phyloP scores from a whole-genome alignment of 2,329 filamentous ascomycete species.

The Diaporthe nobilis region DNA sequence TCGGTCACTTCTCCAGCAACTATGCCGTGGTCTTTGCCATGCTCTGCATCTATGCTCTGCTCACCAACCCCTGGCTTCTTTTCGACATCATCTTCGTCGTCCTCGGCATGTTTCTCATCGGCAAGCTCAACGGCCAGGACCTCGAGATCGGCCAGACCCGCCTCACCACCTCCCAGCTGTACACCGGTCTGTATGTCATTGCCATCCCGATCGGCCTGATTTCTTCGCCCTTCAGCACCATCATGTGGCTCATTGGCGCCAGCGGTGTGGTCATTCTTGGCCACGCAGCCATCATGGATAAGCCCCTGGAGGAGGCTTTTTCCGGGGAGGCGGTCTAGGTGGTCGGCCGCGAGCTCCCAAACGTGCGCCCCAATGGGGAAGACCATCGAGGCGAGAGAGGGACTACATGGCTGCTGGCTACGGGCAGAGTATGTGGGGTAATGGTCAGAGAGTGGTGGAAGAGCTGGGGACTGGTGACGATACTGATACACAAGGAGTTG shows the following conservation, averaged over 20 bases:
- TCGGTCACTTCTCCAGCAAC: slow-evolving; percentile 98
- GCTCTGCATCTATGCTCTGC: slow-evolving; percentile 94
- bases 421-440: slow-evolving; percentile 56
- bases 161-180: slow-evolving; percentile 92
- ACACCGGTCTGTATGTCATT: slow-evolving; percentile 87
- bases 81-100: slow-evolving; percentile 94
- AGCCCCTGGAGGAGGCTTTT: slow-evolving; percentile 99
- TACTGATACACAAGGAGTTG: slow-evolving; percentile 69
- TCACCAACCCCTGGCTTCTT: slow-evolving; percentile 88
- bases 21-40: slow-evolving; percentile 95
- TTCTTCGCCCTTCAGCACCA: slow-evolving; percentile 85
- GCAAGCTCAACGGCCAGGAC: slow-evolving; percentile 89
- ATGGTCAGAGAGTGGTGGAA: slow-evolving; percentile 69
- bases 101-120: slow-evolving; percentile 90
- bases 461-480: slow-evolving; percentile 75
- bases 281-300: slow-evolving; percentile 96
- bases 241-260: slow-evolving; percentile 96
- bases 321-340: slow-evolving; percentile 99
- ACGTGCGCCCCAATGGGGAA: slow-evolving; percentile 97
- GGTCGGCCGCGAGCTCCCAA: slow-evolving; percentile 99
- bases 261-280: slow-evolving; percentile 94
- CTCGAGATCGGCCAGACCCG: slow-evolving; percentile 86
- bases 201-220: slow-evolving; percentile 88
- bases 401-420: slow-evolving; percentile 67
- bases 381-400: slow-evolving; percentile 94